A percentile compares a stretch with the other conserved stretches of the same genome.
Evolutionary conservation across 345 rosid species (phyloP).

Genomic region (Citrus hindsii): DNA sequence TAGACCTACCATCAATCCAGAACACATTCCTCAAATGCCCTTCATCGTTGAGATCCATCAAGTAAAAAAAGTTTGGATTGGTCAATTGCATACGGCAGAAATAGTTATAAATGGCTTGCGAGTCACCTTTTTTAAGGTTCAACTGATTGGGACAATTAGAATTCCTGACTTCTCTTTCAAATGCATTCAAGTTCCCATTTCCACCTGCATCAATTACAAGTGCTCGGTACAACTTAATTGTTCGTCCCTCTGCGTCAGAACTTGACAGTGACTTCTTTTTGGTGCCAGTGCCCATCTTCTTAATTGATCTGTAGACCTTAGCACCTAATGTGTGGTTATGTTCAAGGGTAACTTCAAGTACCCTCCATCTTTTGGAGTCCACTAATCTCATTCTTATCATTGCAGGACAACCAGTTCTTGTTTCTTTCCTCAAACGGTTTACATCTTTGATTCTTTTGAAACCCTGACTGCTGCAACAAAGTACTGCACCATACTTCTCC

Average conservation of each 20-base stretch:
- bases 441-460: slow-evolving; percentile 66
- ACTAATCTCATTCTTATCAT: slow-evolving; percentile 78
- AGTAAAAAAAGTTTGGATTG: slow-evolving; percentile 59
- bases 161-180: slow-evolving; percentile 32
- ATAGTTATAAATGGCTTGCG: slow-evolving; percentile 52
- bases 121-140: slow-evolving; percentile 58
- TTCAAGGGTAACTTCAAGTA: slow-evolving; percentile 62
- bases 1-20: slow-evolving; percentile 61
- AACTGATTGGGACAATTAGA: slow-evolving; percentile 30
- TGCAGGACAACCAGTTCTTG: slow-evolving; percentile 82
- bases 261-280: slow-evolving; percentile 45
- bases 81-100: slow-evolving; percentile 66
- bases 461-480: slow-evolving; percentile 80
- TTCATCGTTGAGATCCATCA: slow-evolving; percentile 71
- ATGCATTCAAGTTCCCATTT: slow-evolving; percentile 32
- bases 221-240: slow-evolving; percentile 55
- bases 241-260: slow-evolving; percentile 51
- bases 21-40: slow-evolving; percentile 61
- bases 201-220: slow-evolving; percentile 49
- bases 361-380: slow-evolving; percentile 70
- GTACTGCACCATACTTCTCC: slow-evolving; percentile 76
- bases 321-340: slow-evolving; percentile 67
- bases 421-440: slow-evolving; percentile 61
- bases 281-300: slow-evolving; percentile 41
- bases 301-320: slow-evolving; percentile 37